Evolutionary conservation across 345 rosid species (phyloP).

Genomic region (Salix dunnii): DNA sequence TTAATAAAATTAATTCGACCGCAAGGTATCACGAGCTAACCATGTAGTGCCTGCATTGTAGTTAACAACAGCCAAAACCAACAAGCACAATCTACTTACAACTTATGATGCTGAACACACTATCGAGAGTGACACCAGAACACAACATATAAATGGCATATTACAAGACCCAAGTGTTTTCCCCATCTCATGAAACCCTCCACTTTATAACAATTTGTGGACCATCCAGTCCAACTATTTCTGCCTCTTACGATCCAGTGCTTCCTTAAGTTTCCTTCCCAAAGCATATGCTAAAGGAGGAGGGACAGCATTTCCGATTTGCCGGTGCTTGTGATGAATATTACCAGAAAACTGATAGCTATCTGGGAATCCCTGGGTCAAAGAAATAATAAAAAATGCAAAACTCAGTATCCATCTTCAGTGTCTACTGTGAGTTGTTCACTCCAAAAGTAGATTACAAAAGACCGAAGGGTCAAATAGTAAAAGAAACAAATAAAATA

Average conservation of each 20-base stretch:
- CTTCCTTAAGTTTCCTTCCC: slow-evolving; percentile 84
- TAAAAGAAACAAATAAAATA: neutral
- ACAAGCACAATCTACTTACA: neutral
- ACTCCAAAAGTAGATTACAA: too few relatives aligned
- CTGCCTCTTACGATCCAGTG: slow-evolving; percentile 29
- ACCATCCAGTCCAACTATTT: neutral
- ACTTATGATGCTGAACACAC: too few relatives aligned
- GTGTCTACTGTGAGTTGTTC: neutral
- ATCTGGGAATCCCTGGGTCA: slow-evolving; percentile 80
- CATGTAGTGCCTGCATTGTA: too few relatives aligned
- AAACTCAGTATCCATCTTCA: neutral
- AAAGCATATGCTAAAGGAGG: slow-evolving; percentile 80
- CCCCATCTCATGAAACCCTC: neutral
- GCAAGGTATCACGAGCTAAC: too few relatives aligned
- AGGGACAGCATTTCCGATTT: slow-evolving; percentile 93
- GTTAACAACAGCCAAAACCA: neutral
- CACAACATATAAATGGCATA: neutral
- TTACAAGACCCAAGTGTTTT: neutral
- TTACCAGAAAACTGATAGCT: slow-evolving; percentile 57
- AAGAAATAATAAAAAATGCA: neutral
- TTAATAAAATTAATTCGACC: too few relatives aligned
- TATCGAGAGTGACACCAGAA: neutral
- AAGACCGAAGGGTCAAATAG: too few relatives aligned
- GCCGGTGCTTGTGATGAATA: slow-evolving; percentile 63
- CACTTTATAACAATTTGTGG: neutral